Evolutionary conservation across 139 green algal species (phyloP).

Genomic region (Chlamydomonas sp.): DNA sequence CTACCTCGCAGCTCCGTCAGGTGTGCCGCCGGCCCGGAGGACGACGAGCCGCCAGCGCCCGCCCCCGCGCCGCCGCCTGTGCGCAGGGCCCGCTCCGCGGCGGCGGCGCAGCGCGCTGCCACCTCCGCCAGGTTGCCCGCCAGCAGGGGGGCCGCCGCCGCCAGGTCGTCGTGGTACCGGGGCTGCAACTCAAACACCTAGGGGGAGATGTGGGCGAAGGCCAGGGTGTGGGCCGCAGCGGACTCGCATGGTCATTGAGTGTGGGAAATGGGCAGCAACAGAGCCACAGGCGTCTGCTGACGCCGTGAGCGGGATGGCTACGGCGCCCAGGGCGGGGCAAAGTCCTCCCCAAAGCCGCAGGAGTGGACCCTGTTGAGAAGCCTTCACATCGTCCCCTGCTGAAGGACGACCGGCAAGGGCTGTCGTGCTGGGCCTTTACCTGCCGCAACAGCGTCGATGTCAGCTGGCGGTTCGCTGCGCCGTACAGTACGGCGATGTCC

Average conservation of each 20-base stretch:
- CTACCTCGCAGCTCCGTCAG: conserved; percentile 20
- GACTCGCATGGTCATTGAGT: too few species aligned
- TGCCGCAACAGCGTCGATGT: conserved; percentile 52
- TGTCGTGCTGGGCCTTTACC: neutral
- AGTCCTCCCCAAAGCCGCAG: neutral
- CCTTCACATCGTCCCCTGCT: too few species aligned
- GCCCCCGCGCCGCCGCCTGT: neutral
- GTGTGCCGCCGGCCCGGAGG: neutral
- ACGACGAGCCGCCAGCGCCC: neutral
- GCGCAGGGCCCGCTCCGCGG: conserved; percentile 2
- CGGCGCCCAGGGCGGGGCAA: neutral
- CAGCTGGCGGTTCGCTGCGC: conserved; percentile 56
- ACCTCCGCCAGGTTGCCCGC: conserved; percentile 75
- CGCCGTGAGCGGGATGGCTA: neutral
- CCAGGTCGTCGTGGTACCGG: conserved; percentile 58
- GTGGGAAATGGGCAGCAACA: neutral
- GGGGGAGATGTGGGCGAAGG: neutral
- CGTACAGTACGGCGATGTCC: conserved; percentile 80
- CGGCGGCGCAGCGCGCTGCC: conserved; percentile 18
- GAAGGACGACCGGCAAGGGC: too few species aligned
- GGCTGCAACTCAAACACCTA: conserved; percentile 74
- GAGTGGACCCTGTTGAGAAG: too few species aligned
- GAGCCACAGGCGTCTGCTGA: neutral
- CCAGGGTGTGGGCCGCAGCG: neutral
- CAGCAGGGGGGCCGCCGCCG: conserved; percentile 41